Base-by-base conservation (phyloP, 148 eudicot genomes). In the Dysphania ambrosioides region DNA sequence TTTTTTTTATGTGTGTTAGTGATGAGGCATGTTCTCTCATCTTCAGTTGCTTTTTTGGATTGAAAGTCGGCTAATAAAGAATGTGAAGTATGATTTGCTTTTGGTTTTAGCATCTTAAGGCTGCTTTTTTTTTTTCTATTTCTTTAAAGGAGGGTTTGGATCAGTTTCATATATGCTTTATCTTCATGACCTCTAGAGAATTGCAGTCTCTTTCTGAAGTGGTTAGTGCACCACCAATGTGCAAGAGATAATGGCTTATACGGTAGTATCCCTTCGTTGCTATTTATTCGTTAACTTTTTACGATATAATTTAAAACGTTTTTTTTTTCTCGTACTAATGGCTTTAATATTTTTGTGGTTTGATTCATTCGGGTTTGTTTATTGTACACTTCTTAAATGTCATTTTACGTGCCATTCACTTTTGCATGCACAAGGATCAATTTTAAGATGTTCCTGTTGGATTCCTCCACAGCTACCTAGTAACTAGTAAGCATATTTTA, bases 1-100 rank as follows among this genome's bases (percentile, higher is more conserved):
- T 62, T 42, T 47, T 29, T n/a, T n/a, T n/a, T n/a, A n/a, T 42
- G 58, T 59, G 68, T 63, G 69, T 62, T 51, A 27, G 53, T 77
- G 79, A 77, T 36, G 36, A 27, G 70, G 80, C 80, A 77, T 77
- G 55, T 77, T 53, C 71, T 71, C 24, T 75, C 64, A 77, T 77
- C 80, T 77, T 70, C 74, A 55, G 9, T 36, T 60, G 8, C 60
- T 47, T 63, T 74, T 29, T 16, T 47, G 23, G 47, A 40, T 44
- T 21, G 40, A 62, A 61, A 73, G 19, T 41, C 5, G 55, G 11
- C 59, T 30, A 42, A 51, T 15, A 53, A 65, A 44, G 78, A 42
- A 38, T 60, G 47, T 67, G 66, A 60, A 66, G 42, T 27, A 65
- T 31, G 68, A 51, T 11, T 23, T 18, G 7, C 11, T 19, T 29